These are phyloP conservation scores for Bathelium albidoporum DNA, from an alignment of 495 filamentous ascomycete species.

Conservation along the genomic window DNA sequence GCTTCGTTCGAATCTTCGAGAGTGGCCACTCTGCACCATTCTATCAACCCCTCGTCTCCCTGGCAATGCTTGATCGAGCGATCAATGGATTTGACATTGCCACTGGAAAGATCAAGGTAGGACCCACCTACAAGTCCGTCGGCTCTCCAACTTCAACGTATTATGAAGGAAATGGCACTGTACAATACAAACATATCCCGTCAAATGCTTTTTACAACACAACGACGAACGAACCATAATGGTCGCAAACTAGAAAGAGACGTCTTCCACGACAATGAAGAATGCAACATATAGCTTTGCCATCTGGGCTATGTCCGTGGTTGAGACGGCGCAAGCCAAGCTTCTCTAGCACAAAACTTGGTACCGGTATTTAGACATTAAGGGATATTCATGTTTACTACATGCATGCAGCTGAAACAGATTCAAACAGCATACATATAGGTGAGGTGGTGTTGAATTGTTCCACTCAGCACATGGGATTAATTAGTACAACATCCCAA, in stretches of 20 bases:
- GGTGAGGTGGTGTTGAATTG: too few species aligned
- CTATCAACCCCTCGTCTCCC: constrained; percentile 52
- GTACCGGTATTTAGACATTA: not conserved
- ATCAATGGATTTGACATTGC: constrained; percentile 50
- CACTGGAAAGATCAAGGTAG: constrained; percentile 39
- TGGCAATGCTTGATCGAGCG: constrained; percentile 49
- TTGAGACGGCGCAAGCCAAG: not conserved
- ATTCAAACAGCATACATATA: too few species aligned
- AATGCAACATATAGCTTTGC: not conserved
- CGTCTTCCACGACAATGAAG: not conserved
- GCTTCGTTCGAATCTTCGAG: constrained; percentile 59
- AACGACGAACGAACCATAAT: constrained; percentile 34
- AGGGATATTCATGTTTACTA: not conserved
- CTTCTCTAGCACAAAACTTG: not conserved
- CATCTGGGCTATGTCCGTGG: not conserved
- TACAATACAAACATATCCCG: constrained; percentile 41
- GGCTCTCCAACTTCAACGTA: constrained; percentile 44
- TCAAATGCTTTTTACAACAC: constrained; percentile 46
- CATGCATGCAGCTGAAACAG: not conserved
- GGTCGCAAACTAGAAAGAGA: not conserved
- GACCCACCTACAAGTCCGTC: constrained; percentile 35
- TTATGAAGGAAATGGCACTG: constrained; percentile 47
- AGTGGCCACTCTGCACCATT: constrained; percentile 62
- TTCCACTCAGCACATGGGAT: too few species aligned
- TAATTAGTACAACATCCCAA: too few species aligned